Evolutionary conservation across 345 rosid genomes (phyloP), one percentile per base, ranked within the genome.

Genomic region (Trapa bicornis): DNA sequence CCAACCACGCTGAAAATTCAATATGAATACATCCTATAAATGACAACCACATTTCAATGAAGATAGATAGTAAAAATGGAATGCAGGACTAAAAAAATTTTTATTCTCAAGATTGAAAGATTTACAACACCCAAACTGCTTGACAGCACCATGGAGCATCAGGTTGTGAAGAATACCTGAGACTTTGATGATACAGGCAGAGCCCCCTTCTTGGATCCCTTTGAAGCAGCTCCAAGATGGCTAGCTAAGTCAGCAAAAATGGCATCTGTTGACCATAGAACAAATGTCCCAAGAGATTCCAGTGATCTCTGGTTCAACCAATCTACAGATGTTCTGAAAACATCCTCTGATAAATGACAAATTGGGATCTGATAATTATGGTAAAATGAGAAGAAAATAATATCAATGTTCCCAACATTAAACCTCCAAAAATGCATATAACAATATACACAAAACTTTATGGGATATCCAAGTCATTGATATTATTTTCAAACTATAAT

Each of bases 281-380:
- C 80, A 74, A 88, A 88, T 38, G 87, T 79, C 41, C 79, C 77
- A 61, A 88, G 80, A 8, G 85, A 83, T 56, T 84, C 87, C 50
- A 70, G 47, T 33, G 89, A 72, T 36, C 64, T 75, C 64, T 75
- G 75, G 74, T 75, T 76, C 42, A 88, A 72, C 94, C 94, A 88
- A 65, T 85, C 91, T 70, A 75, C 74, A 0, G 94, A 81, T 67
- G 84, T 77, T 78, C 68, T 84, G 75, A 82, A 86, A 58, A 84
- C 81, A 73, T 80, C 82, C 54, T 80, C 87, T 38, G 88, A 74
- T 67, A 88, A 68, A 70, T 88, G 84, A 5, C 76, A 78, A 61
- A 86, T 73, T 4, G 87, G 94, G 71, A 80, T 78, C 94, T 88
- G 82, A 73, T 68, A 47, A 15, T 16, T 43, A 65, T 33, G 15